Conservation (phyloP, 2,329 filamentous ascomycete species). For the Parascedosporium putredinis region DNA sequence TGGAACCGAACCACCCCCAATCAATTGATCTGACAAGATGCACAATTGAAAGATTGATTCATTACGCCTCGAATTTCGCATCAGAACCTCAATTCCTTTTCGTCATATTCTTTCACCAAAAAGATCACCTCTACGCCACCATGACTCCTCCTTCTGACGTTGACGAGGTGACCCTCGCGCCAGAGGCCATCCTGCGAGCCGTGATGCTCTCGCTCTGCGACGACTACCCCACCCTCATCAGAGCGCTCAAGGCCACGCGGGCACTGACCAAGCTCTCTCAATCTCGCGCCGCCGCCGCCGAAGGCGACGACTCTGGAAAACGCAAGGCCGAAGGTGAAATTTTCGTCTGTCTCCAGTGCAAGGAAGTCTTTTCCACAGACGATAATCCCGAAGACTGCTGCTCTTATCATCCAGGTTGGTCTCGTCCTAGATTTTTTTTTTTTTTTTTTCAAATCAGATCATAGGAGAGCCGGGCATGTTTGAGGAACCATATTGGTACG, state of each 20-base stretch:
- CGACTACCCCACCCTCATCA: neutral
- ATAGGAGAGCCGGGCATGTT: no score
- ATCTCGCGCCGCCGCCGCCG: neutral
- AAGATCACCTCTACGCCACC: neutral
- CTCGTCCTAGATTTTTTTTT: neutral
- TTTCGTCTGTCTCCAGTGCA: neutral
- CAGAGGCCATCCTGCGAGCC: neutral
- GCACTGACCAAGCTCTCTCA: neutral
- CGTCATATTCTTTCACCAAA: no score
- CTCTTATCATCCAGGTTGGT: neutral
- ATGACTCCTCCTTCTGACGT: neutral
- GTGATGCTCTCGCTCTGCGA: neutral
- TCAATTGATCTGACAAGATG: no score
- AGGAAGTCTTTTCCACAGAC: neutral
- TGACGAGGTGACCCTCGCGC: neutral
- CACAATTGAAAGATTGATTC: no score
- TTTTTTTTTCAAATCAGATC: no score
- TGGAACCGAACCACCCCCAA: no score
- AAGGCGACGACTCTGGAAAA: neutral
- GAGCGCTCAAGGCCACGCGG: neutral
- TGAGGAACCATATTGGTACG: no score
- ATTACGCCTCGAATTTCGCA: no score
- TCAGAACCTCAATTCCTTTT: no score
- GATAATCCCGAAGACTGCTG: neutral
- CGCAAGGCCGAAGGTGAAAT: neutral